These are phyloP conservation scores for Populus deltoides DNA, from an alignment of 345 rosid species.

Conservation along the genomic window DNA sequence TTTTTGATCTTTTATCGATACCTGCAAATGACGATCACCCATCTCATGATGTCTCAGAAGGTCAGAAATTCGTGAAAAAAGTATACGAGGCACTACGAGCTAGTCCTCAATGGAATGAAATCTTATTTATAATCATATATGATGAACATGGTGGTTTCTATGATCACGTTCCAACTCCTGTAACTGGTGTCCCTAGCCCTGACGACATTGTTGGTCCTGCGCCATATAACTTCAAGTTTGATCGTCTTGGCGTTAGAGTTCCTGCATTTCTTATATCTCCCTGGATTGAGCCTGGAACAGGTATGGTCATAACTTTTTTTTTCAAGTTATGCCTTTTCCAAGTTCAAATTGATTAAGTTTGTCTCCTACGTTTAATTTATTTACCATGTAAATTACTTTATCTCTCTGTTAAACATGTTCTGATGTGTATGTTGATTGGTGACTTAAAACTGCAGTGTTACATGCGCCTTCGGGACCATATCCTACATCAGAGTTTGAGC, in stretches of 20 bases:
- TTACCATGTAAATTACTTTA: too few relatives aligned
- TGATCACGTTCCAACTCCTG: constrained; percentile 86
- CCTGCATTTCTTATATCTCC: constrained; percentile 78
- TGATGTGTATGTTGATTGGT: not conserved
- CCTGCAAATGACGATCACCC: constrained; percentile 88
- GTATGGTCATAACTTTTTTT: constrained; percentile 20
- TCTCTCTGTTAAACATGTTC: not conserved
- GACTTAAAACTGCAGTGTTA: constrained; percentile 44
- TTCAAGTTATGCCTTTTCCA: too few relatives aligned
- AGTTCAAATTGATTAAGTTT: too few relatives aligned
- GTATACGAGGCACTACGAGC: constrained; percentile 75
- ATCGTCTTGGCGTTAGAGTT: constrained; percentile 76
- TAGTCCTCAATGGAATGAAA: constrained; percentile 90
- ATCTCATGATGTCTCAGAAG: constrained; percentile 67
- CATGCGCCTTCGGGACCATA: constrained; percentile 77
- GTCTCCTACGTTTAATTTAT: too few relatives aligned
- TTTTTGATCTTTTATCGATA: constrained; percentile 46
- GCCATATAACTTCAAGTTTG: constrained; percentile 66
- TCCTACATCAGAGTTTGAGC: constrained; percentile 75
- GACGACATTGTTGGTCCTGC: constrained; percentile 62
- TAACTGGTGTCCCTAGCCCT: constrained; percentile 69
- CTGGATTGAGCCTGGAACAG: constrained; percentile 80
- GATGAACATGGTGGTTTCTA: constrained; percentile 95
- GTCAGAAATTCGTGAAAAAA: constrained; percentile 73
- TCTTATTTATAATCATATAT: constrained; percentile 50